Evolutionary conservation across 2,329 filamentous ascomycete genomes (phyloP), one percentile per base, ranked within the genome.

Genomic region (Cytospora mali): DNA sequence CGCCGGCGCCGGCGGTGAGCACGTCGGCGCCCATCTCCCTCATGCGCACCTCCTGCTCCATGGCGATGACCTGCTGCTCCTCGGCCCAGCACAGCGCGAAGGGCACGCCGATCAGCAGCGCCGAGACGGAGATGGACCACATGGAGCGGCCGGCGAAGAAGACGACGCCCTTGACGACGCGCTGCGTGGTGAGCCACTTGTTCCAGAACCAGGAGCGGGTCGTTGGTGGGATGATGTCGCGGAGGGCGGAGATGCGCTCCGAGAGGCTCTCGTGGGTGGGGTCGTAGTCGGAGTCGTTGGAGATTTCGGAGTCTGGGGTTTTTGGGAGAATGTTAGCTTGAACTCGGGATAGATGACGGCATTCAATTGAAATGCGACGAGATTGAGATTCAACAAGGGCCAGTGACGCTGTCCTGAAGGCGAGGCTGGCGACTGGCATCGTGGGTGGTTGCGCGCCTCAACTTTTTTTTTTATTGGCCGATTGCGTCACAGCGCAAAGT

Each of bases 41-140:
- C 92, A 97, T 95, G 77, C 90, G 88, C 86, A 93, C 93, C 81
- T 97, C 94, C 77, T 93, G 88, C 87, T 99, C 95, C 92, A 97
- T 96, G 82, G 97, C 94, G 68, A 94, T 84, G 75, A 96, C 88
- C 82, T 97, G 92, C 84, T 97, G 93, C 82, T 99, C 95, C 83
- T 99, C 95, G 67, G 90, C 88, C 75, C 93, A 94, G 63, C 93
- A 94, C 69, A 99, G 82, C 64, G 93, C 93, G 83, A 93, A 98
- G 61, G 95, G 95, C 57, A 98, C 92, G 70, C 93, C 93, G 67
- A 98, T 80, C 74, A 99, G 81, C 73, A 99, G 85, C 64, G 92
- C 92, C 66, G 90, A 93, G 68, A 93, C 97, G 78, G 89, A 92
- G 64, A 99, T 81, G 61, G 97, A 88, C 92, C 93, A 99, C 69